Evolutionary conservation across 2,329 filamentous ascomycete species (phyloP), one percentile per base, ranked within the genome.

Genomic region (Venturia carpophila): DNA sequence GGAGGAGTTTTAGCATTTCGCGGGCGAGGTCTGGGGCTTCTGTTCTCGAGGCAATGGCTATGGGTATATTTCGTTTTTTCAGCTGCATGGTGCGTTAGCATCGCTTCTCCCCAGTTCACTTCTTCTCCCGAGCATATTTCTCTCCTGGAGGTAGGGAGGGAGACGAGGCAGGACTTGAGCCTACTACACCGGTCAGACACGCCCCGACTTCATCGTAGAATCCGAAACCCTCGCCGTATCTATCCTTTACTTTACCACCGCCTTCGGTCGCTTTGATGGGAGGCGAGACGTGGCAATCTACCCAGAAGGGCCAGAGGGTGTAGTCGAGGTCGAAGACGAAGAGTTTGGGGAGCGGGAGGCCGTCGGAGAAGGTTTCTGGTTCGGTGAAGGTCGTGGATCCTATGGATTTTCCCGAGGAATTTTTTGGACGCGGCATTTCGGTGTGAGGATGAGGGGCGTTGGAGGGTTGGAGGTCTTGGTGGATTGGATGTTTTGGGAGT

Each of bases 241-340:
- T 71, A 67, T 86, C 84, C 69, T 80, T 82, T 62, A 84, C 80
- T 68, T 76, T 77, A 55, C 76, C 69, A 5, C 79, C 79, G 45
- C 74, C 73, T 49, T 76, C 71, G 10, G 71, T 71, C 3, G 75
- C 70, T 69, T 86, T 87, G 62, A 96, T 78, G 0, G 92, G 92
- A 7, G 86, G 83, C 30, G 86, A 85, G 70, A 94, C 89, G 77
- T 97, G 92, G 3, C 92, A 96, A 79, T 97, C 94, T 1, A 96
- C 88, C 93, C 93, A 97, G 78, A 97, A 97, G 5, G 92, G 92
- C 94, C 93, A 97, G n/a, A 97, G 82, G 0, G 94, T 97, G 81
- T 97, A 97, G 81, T 97, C 93, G 68, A 97, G 85, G 75, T 97
- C 94, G 78, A 97, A 97, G 68, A 94, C 90, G 71, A 97, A 83